Conservation (phyloP, 106 monocot species). For the Narthecium ossifragum region DNA sequence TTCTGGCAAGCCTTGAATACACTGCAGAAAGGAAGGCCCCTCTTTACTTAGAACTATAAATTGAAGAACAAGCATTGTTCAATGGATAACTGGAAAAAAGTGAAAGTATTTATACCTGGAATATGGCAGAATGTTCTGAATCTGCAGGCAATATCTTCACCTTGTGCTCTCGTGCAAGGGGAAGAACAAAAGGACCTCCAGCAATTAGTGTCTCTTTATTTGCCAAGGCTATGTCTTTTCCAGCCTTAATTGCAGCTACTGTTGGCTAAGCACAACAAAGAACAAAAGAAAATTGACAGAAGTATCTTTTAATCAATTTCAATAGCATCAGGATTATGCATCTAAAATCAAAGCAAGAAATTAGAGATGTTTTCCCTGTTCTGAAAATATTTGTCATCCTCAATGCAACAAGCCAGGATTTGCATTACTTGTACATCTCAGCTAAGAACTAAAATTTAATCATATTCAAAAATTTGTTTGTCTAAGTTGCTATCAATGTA, state of each 20-base stretch:
- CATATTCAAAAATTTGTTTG: too few relatives aligned
- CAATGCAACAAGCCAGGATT: too few relatives aligned
- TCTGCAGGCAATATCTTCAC: constrained; percentile 97
- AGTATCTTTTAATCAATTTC: too few relatives aligned
- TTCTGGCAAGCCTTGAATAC: constrained; percentile 95
- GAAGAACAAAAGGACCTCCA: constrained; percentile 94
- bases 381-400: too few relatives aligned
- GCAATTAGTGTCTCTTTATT: constrained; percentile 98
- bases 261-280: constrained; percentile 50
- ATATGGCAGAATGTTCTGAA: constrained; percentile 98
- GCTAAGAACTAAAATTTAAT: too few relatives aligned
- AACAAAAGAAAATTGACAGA: constrained; percentile 6
- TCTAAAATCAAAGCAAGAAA: neutral
- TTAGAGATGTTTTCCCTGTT: neutral
- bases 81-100: too few relatives aligned
- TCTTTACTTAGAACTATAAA: neutral
- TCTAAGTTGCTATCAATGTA: too few relatives aligned
- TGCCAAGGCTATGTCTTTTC: constrained; percentile 88
- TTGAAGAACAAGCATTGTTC: too few relatives aligned
- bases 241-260: constrained; percentile 94
- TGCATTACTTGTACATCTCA: too few relatives aligned
- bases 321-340: too few relatives aligned
- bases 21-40: constrained; percentile 32
- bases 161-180: constrained; percentile 94
- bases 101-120: constrained; percentile 83